Evolutionary conservation across 2,329 filamentous ascomycete species (phyloP).

Genomic region (Fusarium sp.): DNA sequence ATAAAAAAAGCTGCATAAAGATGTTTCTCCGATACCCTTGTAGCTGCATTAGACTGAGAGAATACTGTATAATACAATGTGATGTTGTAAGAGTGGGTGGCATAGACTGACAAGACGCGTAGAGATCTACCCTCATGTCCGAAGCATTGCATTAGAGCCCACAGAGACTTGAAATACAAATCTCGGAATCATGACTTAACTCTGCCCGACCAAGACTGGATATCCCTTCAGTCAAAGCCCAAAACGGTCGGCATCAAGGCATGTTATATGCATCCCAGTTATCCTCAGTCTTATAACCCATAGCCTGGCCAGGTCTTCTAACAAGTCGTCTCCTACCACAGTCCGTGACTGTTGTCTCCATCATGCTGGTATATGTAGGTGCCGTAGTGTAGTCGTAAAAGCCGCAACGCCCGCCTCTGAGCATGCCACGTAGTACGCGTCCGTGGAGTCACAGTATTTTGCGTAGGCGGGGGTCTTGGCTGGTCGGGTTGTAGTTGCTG

Average conservation of each 20-base stretch:
- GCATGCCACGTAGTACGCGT: constrained; percentile 24
- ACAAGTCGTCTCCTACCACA: background rate
- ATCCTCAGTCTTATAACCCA: constrained; percentile 4
- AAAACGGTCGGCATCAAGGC: background rate
- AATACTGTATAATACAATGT: background rate
- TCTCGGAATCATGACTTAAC: background rate
- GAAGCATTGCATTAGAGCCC: background rate
- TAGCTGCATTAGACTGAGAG: background rate
- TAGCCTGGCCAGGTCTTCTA: background rate
- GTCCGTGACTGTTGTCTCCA: background rate
- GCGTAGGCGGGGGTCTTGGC: constrained; percentile 6
- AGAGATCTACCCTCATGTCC: background rate
- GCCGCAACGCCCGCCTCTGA: constrained; percentile 6
- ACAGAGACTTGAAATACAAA: background rate
- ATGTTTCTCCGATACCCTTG: background rate
- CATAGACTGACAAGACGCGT: background rate
- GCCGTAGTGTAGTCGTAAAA: constrained; percentile 13
- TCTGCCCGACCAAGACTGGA: background rate
- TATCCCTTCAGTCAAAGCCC: background rate
- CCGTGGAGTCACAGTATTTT: constrained; percentile 19
- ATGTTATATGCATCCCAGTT: constrained; percentile 1
- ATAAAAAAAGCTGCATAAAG: background rate
- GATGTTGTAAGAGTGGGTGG: background rate
- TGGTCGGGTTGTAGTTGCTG: constrained; percentile 22
- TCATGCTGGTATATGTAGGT: background rate